phyloP scores from a whole-genome alignment of 1,284 basidiomycete genomes.

The Moesziomyces parantarcticus region DNA sequence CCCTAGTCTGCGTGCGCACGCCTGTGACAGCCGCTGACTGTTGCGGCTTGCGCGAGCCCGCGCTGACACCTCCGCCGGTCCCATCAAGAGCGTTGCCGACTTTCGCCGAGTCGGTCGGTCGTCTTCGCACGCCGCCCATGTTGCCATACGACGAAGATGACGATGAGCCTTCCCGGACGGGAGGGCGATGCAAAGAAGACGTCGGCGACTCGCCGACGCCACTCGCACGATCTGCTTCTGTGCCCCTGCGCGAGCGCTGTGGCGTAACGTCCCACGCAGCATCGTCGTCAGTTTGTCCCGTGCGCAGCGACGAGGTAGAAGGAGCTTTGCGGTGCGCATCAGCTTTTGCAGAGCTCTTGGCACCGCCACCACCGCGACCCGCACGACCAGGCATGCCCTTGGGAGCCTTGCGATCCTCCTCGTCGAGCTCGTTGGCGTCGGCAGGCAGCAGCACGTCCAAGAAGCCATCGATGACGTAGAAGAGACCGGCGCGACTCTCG shows the following conservation, averaged over 20 bases:
- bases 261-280: slow-evolving; percentile 6
- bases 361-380: slow-evolving; percentile 1
- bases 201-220: slow-evolving; percentile 3
- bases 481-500: slow-evolving; percentile 88
- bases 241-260: slow-evolving; percentile 20
- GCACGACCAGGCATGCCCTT: slow-evolving; percentile 7
- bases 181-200: slow-evolving; percentile 16
- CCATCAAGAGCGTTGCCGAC: slow-evolving; percentile 62
- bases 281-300: slow-evolving; percentile 13
- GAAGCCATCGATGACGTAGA: slow-evolving; percentile 98
- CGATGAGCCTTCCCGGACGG: slow-evolving; percentile 20
- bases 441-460: slow-evolving; percentile 86
- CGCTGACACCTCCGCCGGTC: slow-evolving; percentile 27
- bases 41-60: slow-evolving; percentile 16
- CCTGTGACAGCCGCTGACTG: background rate
- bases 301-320: slow-evolving; percentile 16
- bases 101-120: slow-evolving; percentile 39
- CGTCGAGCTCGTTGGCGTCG: slow-evolving; percentile 64
- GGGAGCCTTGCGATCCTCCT: slow-evolving; percentile 20
- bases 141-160: slow-evolving; percentile 16
- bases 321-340: slow-evolving; percentile 8
- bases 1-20: background rate
- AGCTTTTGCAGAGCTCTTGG: background rate
- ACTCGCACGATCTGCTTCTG: slow-evolving; percentile 14
- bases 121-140: slow-evolving; percentile 11